A percentile compares a stretch with the other conserved stretches of the same genome.
These are phyloP conservation scores for Clonostachys solani DNA, from an alignment of 2,329 filamentous ascomycete genomes.

Conservation along the genomic window DNA sequence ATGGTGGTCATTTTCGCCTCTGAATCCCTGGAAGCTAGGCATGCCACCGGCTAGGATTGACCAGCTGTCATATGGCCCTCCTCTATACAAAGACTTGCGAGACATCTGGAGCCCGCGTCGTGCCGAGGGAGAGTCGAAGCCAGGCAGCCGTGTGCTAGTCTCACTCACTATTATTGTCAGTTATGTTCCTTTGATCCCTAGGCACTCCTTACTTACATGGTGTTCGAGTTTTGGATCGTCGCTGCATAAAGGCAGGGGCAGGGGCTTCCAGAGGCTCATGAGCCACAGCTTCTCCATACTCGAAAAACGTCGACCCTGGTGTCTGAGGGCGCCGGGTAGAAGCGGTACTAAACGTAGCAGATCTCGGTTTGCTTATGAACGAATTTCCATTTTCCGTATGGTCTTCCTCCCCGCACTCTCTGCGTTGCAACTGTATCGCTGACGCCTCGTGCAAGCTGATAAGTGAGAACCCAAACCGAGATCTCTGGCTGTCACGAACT, in stretches of 20 bases:
- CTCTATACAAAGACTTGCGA: background rate
- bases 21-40: background rate
- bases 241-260: too few relatives aligned
- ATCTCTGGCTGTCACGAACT: constrained; percentile 12
- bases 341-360: constrained; percentile 21
- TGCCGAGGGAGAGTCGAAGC: constrained; percentile 9
- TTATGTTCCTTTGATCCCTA: constrained; percentile 3
- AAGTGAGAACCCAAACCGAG: constrained; percentile 25
- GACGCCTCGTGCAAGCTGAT: constrained; percentile 31
- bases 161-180: constrained; percentile 5
- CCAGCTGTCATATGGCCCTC: constrained; percentile 1
- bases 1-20: background rate
- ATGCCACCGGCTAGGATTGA: background rate
- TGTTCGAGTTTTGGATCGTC: too few relatives aligned
- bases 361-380: constrained; percentile 19
- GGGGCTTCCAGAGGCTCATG: too few relatives aligned
- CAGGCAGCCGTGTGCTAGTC: background rate
- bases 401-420: constrained; percentile 28
- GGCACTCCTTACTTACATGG: background rate
- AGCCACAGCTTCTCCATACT: background rate
- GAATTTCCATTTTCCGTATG: constrained; percentile 21
- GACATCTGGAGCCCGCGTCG: background rate
- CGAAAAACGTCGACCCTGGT: constrained; percentile 12
- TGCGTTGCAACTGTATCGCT: constrained; percentile 21
- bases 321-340: constrained; percentile 15